Evolutionary conservation across 2,329 filamentous ascomycete species (phyloP), one percentile per base, ranked within the genome.

Genomic region (Lachnellula cervina): DNA sequence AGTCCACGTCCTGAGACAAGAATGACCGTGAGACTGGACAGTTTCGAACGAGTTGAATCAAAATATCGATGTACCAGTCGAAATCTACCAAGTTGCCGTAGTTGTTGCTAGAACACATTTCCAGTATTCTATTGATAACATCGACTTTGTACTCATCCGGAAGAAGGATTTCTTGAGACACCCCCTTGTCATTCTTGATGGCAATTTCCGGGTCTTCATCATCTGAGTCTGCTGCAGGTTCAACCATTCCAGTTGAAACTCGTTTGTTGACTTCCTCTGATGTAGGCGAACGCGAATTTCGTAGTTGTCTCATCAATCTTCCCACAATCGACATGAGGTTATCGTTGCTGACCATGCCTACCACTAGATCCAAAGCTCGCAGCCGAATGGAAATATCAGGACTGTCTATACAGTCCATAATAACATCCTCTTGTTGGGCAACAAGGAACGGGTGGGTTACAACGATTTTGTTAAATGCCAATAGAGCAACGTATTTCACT

Each of bases 401-500:
- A 70, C 96, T 96, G 70, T 97, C 94, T 65, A 99, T 90, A 69
- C 94, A 99, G 66, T 95, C 88, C 70, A 99, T 79, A 60, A 99
- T 97, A 48, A 97, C 93, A 72, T 97, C 93, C 70, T 96, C 90
- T 69, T 99, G 94, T 69, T 93, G 82, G 5, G 90, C 86, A 28
- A 99, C 94, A 34, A 99, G 80, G 69, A 87, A 85, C 2, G 93
- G 88, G 69, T 99, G 92, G 0, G 92, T 94, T 19, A 82, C 72
- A 32, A 96, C 93, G 64, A 99, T 96, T 69, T 92, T 93, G 70
- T 96, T 96, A 73, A 99, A 96, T 1, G 94, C 93, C 58, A 99
- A 80, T 50, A 99, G 76, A 1, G 94, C 93, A 65, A 99, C 94
- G 67, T 97, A 99, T 87, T 96, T 97, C 64, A 99, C 90, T 94